These are phyloP conservation scores for Phytophthora cactorum DNA, from an alignment of 352 stramenopile genomes.

Conservation along the genomic window DNA sequence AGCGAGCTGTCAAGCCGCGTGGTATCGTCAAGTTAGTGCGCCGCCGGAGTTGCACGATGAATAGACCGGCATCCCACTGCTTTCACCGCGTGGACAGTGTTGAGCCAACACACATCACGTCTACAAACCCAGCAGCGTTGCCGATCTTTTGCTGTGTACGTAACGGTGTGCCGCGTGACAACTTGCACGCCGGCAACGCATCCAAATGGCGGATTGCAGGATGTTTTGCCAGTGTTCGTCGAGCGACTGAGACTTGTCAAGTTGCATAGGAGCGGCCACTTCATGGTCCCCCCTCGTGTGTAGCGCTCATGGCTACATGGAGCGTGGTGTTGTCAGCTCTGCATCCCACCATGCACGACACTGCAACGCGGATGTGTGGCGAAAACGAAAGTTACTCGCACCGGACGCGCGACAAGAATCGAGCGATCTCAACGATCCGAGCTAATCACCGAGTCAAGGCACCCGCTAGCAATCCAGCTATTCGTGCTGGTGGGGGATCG, in stretches of 20 bases:
- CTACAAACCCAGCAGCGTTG: constrained; percentile 12
- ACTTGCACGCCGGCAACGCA: neutral
- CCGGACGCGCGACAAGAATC: constrained; percentile 28
- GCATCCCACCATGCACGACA: constrained; percentile 26
- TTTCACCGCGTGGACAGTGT: constrained; percentile 10
- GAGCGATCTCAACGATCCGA: constrained; percentile 27
- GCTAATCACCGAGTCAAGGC: constrained; percentile 24
- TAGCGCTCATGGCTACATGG: constrained; percentile 38
- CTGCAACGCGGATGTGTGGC: constrained; percentile 38
- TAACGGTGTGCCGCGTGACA: constrained; percentile 17
- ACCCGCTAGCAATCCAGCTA: constrained; percentile 24
- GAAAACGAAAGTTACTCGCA: constrained; percentile 41
- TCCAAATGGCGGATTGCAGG: constrained; percentile 28
- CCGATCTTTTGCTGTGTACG: constrained; percentile 27
- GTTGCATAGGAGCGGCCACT: constrained; percentile 16
- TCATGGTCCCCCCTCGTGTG: constrained; percentile 31
- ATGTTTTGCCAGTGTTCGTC: constrained; percentile 13
- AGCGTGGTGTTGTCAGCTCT: constrained; percentile 26
- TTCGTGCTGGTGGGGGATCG: constrained; percentile 9
- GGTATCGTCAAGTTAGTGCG: constrained; percentile 1
- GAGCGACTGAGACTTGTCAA: constrained; percentile 12
- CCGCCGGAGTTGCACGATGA: constrained; percentile 10
- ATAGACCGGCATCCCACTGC: constrained; percentile 21
- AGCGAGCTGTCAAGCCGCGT: constrained; percentile 3
- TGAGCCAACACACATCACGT: constrained; percentile 1